Conservation (phyloP, 164 flowering plant genomes). For the Dillenia turbinata region DNA sequence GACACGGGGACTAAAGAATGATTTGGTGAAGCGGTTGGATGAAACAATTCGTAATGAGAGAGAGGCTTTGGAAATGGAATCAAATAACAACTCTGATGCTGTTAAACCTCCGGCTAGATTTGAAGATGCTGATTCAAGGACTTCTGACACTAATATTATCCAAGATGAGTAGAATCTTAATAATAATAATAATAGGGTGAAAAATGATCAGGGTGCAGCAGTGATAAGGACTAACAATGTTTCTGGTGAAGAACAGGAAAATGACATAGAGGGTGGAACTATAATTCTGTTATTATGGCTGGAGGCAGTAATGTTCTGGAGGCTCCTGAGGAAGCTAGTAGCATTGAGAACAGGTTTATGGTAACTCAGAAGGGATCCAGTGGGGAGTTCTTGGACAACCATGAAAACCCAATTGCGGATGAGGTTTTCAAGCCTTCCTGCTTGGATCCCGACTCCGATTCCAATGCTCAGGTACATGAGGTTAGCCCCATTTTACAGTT, state of each 20-base stretch:
- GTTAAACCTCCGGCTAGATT: constrained; percentile 10
- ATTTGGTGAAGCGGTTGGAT: constrained; percentile 51
- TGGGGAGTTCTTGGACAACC: not conserved
- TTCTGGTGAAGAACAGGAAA: not conserved
- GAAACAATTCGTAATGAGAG: constrained; percentile 46
- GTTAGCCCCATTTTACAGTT: constrained; percentile 61
- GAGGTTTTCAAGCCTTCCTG: not conserved
- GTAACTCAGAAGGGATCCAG: not conserved
- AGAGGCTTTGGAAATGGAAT: constrained; percentile 21
- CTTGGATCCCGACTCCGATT: constrained; percentile 15
- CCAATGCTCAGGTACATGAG: constrained; percentile 68
- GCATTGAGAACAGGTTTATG: not conserved
- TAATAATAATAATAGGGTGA: not conserved
- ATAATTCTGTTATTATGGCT: not conserved
- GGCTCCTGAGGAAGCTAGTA: not conserved
- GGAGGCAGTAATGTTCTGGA: not conserved
- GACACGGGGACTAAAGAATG: constrained; percentile 61
- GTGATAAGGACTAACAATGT: not conserved
- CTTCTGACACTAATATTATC: not conserved
- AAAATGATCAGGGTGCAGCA: not conserved
- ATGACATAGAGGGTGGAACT: not conserved
- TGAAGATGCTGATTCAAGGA: constrained; percentile 5
- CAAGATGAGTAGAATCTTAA: not conserved
- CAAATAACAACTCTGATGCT: constrained; percentile 16
- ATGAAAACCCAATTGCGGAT: not conserved